Evolutionary conservation across 805 yeast genomes (phyloP), one percentile per base, ranked within the genome.

Genomic region (Scheffersomyces amazonensis): DNA sequence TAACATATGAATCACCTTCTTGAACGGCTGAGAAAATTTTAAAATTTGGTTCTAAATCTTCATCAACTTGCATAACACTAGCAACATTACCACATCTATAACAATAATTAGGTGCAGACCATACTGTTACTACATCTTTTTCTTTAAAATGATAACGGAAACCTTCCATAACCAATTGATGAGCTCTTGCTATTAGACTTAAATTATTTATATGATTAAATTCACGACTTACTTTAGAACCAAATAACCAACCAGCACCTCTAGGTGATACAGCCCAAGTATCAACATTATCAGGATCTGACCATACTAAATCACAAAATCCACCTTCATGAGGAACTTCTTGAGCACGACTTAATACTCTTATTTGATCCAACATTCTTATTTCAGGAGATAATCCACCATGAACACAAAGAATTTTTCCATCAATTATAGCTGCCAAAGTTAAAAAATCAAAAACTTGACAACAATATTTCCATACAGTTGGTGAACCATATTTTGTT

Each of bases 311-410:
- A 62, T 91, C 99, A 58, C 97, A 93, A 62, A 91, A 91, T 2
- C 97, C 98, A 50, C 99, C 99, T 66, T 91, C 99, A 60, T 93
- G 98, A 2, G 99, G 99, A 34, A 91, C 96, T 64, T 91, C 98
- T 64, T 91, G 98, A 3, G 98, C 98, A 55, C 99, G 76, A 37
- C 93, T 84, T 41, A 91, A 71, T 15, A 91, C 98, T 53, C 98
- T 74, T 48, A 91, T 89, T 64, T 91, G 99, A 62, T 91, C 99
- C 49, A 91, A 74, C 96, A 93, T 90, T 60, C 98, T 79, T 46
- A 91, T 90, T 62, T 93, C 98, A 2, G 99, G 99, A 11, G 96
- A 87, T 39, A 91, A 73, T 5, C 99, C 99, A 41, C 99, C 99
- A 61, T 91, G 99, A 32, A 93, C 96, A 71, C 99, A 91, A 42